These are phyloP conservation scores for Globisporangium orthogonon DNA, from an alignment of 352 stramenopile species.

Conservation along the genomic window DNA sequence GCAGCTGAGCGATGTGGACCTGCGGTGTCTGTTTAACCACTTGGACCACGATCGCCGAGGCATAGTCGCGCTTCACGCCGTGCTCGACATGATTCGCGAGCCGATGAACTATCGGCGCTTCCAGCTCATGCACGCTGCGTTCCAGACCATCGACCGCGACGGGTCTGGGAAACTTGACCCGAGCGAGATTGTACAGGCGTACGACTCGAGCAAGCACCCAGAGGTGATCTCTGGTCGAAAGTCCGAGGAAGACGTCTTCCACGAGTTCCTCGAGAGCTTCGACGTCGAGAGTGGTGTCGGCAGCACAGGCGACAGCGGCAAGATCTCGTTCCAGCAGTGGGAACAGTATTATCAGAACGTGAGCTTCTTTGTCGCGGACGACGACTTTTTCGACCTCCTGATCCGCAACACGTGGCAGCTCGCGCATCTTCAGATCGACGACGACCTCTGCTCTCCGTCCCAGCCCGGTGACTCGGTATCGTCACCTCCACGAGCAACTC, in stretches of 20 bases:
- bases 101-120: conserved; percentile 66
- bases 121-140: conserved; percentile 70
- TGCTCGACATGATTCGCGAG: conserved; percentile 79
- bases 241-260: conserved; percentile 50
- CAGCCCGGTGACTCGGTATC: not conserved
- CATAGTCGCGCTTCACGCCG: conserved; percentile 63
- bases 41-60: conserved; percentile 77
- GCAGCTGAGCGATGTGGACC: conserved; percentile 56
- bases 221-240: conserved; percentile 63
- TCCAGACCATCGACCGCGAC: conserved; percentile 61
- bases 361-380: conserved; percentile 76
- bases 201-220: conserved; percentile 62
- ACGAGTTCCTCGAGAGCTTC: conserved; percentile 77
- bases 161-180: conserved; percentile 34
- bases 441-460: not conserved
- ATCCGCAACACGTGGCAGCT: conserved; percentile 85
- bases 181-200: conserved; percentile 56
- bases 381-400: conserved; percentile 90
- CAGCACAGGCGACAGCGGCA: conserved; percentile 10
- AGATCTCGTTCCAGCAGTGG: conserved; percentile 45
- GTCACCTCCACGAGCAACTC: not conserved
- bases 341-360: conserved; percentile 89
- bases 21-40: conserved; percentile 67
- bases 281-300: conserved; percentile 34
- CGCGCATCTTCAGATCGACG: conserved; percentile 5